These are phyloP conservation scores for Clitopilus passeckerianus DNA, from an alignment of 768 basidiomycete species.

Conservation along the genomic window DNA sequence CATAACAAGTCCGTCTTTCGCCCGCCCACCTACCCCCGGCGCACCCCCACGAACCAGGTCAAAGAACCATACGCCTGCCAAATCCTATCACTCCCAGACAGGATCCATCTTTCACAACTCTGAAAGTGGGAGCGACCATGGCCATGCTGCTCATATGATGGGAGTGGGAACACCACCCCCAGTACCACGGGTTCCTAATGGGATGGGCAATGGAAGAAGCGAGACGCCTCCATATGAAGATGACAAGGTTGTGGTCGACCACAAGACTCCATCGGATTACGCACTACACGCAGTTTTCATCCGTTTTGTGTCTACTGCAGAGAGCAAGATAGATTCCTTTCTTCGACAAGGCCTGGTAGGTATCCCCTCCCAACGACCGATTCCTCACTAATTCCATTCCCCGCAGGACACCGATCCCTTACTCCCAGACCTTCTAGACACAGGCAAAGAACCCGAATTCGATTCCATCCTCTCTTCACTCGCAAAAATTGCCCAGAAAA, in stretches of 20 bases:
- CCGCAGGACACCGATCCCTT: conserved; percentile 64
- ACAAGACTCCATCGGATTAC: conserved; percentile 83
- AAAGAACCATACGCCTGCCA: conserved; percentile 55
- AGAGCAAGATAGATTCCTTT: conserved; percentile 75
- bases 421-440: conserved; percentile 64
- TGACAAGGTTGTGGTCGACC: conserved; percentile 63
- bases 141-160: conserved; percentile 30
- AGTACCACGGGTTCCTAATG: conserved; percentile 71
- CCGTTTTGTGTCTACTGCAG: conserved; percentile 75
- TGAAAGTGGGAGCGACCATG: conserved; percentile 69
- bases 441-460: conserved; percentile 69
- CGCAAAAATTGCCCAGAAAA: conserved; percentile 80
- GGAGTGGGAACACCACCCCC: conserved; percentile 51
- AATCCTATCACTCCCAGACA: conserved; percentile 74
- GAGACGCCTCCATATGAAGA: conserved; percentile 56
- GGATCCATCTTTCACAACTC: conserved; percentile 71
- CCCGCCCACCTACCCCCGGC: conserved; percentile 58
- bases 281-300: conserved; percentile 87
- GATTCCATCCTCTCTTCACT: conserved; percentile 84
- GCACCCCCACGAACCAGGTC: conserved; percentile 39
- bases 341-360: conserved; percentile 65
- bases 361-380: conserved; percentile 4
- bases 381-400: background rate
- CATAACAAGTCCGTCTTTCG: conserved; percentile 46
- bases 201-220: conserved; percentile 42